Percentiles rank a stretch among this genome's conserved stretches.
These are phyloP conservation scores for Botrytis fabae DNA, from an alignment of 2,329 filamentous ascomycete genomes.

Conservation along the genomic window DNA sequence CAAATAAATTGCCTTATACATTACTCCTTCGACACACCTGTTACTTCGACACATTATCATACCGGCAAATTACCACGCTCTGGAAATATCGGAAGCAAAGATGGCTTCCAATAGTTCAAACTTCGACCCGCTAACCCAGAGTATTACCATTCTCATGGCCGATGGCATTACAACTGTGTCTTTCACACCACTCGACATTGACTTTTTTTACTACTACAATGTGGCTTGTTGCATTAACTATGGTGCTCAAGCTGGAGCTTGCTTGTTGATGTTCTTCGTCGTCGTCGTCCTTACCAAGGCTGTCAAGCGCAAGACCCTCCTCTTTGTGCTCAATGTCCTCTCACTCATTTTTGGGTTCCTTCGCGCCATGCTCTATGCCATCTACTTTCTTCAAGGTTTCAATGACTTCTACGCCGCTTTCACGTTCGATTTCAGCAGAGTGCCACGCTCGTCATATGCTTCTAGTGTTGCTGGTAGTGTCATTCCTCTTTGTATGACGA, in stretches of 20 bases:
- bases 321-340: slow-evolving; percentile 61
- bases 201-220: slow-evolving; percentile 49
- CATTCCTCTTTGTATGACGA: slow-evolving; percentile 53
- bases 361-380: slow-evolving; percentile 49
- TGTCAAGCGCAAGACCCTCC: slow-evolving; percentile 56
- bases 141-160: slow-evolving; percentile 48
- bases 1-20: background rate
- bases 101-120: slow-evolving; percentile 8
- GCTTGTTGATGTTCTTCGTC: slow-evolving; percentile 55
- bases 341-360: slow-evolving; percentile 57
- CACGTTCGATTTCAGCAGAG: slow-evolving; percentile 47
- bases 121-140: slow-evolving; percentile 55
- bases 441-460: slow-evolving; percentile 47
- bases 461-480: slow-evolving; percentile 51
- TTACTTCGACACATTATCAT: background rate
- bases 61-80: background rate
- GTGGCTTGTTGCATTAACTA: slow-evolving; percentile 56
- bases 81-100: background rate
- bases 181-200: slow-evolving; percentile 46
- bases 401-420: slow-evolving; percentile 53
- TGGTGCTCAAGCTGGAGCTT: slow-evolving; percentile 60
- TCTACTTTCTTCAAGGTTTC: slow-evolving; percentile 54
- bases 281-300: slow-evolving; percentile 58
- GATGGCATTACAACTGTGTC: slow-evolving; percentile 47
- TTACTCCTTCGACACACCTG: background rate